These are phyloP conservation scores for Oryza brachyantha DNA, from an alignment of 176 grass and related monocot genomes.

Conservation along the genomic window DNA sequence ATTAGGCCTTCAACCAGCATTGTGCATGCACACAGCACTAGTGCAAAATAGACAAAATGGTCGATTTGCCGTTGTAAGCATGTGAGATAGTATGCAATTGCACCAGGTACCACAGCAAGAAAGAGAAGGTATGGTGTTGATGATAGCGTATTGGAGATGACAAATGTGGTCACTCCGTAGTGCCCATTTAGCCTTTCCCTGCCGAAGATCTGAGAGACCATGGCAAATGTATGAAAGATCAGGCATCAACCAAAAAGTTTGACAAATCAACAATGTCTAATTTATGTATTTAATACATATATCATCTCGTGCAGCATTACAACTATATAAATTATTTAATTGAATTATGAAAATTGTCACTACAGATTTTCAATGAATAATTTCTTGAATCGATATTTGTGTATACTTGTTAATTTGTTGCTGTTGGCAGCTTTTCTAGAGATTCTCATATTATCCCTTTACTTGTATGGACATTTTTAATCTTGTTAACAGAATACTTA, in stretches of 20 bases:
- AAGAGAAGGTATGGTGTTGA: constrained; percentile 44
- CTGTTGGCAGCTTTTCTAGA: too few relatives aligned
- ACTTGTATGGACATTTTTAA: too few relatives aligned
- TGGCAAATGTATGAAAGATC: background rate
- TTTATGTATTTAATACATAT: background rate
- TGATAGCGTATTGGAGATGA: constrained; percentile 50
- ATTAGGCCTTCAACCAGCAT: constrained; percentile 54
- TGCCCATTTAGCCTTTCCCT: constrained; percentile 58
- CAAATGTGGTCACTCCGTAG: constrained; percentile 40
- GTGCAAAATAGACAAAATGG: constrained; percentile 39
- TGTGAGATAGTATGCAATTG: constrained; percentile 49
- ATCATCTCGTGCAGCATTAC: background rate
- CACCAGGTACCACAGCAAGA: constrained; percentile 41
- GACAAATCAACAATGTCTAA: background rate
- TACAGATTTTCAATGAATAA: too few relatives aligned
- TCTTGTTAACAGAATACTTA: too few relatives aligned
- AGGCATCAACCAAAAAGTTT: background rate
- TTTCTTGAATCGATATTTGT: too few relatives aligned
- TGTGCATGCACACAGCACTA: constrained; percentile 44
- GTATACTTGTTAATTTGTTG: too few relatives aligned
- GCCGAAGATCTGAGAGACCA: constrained; percentile 31
- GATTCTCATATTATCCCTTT: too few relatives aligned
- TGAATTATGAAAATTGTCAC: too few relatives aligned
- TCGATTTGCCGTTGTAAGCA: constrained; percentile 31
- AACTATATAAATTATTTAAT: too few relatives aligned